Conservation (phyloP, 2,329 filamentous ascomycete species). For the Ceratocystiopsis minuta region DNA sequence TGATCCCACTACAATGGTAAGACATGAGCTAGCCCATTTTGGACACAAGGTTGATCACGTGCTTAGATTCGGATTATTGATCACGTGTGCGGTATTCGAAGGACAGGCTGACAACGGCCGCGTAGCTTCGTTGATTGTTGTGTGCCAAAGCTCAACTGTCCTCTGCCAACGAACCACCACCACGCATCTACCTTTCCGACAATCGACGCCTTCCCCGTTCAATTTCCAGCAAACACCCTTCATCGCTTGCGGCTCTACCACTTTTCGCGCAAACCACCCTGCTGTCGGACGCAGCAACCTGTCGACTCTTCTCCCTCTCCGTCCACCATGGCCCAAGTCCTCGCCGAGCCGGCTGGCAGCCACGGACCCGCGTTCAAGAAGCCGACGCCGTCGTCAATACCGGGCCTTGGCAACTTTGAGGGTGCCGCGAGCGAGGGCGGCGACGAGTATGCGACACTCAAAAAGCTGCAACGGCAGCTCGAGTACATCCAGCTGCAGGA, state of each 20-base stretch:
- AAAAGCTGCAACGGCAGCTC: conserved; percentile 89
- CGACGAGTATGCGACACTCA: conserved; percentile 88
- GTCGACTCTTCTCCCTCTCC: not conserved
- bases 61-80: not conserved
- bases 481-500: conserved; percentile 99
- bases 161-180: not conserved
- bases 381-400: conserved; percentile 60
- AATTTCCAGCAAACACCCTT: not conserved
- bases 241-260: not conserved
- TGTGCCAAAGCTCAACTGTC: not conserved
- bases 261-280: not conserved
- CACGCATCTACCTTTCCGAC: not conserved
- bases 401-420: conserved; percentile 79
- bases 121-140: conserved; percentile 2
- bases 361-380: conserved; percentile 64
- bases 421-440: conserved; percentile 62
- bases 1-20: not conserved
- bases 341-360: conserved; percentile 57
- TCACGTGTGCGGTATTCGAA: not conserved
- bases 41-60: not conserved
- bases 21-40: not conserved
- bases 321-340: conserved; percentile 59
- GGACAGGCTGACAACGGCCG: conserved; percentile 7
- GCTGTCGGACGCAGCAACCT: not conserved
- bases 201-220: no score